phyloP scores from a whole-genome alignment of 805 yeast genomes.

The Lipomyces spencermartinsiae region DNA sequence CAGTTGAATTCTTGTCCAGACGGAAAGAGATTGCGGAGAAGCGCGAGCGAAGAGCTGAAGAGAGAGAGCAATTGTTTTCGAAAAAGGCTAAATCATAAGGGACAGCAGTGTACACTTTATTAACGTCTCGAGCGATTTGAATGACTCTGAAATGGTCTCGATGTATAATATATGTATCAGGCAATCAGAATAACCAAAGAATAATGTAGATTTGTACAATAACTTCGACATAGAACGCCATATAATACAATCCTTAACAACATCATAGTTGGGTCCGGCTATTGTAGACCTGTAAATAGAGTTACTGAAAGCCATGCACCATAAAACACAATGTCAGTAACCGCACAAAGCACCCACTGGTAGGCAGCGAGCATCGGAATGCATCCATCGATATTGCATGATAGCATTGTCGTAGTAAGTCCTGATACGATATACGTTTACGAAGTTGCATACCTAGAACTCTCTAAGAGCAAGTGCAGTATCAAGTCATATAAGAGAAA shows the following conservation, averaged over 20 bases:
- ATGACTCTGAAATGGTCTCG: background rate
- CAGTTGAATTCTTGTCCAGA: slow-evolving; percentile 32
- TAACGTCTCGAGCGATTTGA: background rate
- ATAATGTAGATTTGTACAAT: background rate
- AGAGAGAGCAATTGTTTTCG: slow-evolving; percentile 16
- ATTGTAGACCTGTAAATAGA: slow-evolving; percentile 1
- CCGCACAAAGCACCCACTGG: background rate
- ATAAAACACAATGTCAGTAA: background rate
- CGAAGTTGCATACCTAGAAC: background rate
- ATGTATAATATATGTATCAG: background rate
- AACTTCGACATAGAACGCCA: background rate
- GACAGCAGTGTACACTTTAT: background rate
- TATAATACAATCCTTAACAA: background rate
- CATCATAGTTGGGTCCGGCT: background rate
- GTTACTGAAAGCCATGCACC: background rate
- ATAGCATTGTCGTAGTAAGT: background rate
- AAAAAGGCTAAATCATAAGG: background rate
- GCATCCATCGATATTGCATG: background rate
- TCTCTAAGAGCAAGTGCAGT: slow-evolving; percentile 5
- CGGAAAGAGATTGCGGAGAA: slow-evolving; percentile 27
- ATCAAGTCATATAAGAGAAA: background rate
- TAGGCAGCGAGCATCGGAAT: background rate
- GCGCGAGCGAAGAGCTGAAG: slow-evolving; percentile 30
- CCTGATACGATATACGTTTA: background rate
- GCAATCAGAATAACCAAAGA: background rate